Conservation (phyloP, 2,329 filamentous ascomycete species). For the Blastomyces emzantsi region DNA sequence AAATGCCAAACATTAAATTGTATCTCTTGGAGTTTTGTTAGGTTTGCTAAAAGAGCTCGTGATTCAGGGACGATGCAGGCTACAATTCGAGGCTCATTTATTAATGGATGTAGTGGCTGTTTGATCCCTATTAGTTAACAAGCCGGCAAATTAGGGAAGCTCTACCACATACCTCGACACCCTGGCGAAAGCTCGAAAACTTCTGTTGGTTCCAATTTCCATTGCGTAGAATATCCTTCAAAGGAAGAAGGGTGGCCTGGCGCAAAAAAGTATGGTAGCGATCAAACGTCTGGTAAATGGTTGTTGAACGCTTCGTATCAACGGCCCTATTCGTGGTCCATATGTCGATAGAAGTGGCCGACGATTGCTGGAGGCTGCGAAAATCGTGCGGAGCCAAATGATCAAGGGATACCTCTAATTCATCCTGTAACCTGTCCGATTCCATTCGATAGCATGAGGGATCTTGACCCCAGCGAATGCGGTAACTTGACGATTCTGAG, state of each 20-base stretch:
- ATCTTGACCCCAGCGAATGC: conserved; percentile 30
- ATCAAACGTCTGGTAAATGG: conserved; percentile 20
- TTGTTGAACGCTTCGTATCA: neutral
- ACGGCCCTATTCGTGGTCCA: conserved; percentile 8
- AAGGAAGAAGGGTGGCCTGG: neutral
- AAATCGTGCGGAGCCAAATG: conserved; percentile 31
- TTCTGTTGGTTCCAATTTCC: conserved; percentile 2
- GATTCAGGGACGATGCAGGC: conserved; percentile 22
- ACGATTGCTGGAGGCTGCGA: conserved; percentile 25
- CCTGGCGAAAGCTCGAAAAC: conserved; percentile 5
- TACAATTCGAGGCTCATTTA: conserved; percentile 31
- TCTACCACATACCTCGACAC: conserved; percentile 14
- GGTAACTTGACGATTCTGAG: conserved; percentile 33
- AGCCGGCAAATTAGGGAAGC: neutral
- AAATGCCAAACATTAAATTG: conserved; percentile 30
- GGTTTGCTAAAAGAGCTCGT: conserved; percentile 19
- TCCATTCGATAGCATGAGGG: conserved; percentile 14
- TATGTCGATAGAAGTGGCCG: conserved; percentile 18
- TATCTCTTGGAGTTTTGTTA: conserved; percentile 32
- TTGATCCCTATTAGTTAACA: conserved; percentile 16
- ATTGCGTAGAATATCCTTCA: neutral
- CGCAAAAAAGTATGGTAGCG: conserved; percentile 24
- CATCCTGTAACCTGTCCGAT: conserved; percentile 15
- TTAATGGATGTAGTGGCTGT: conserved; percentile 33
- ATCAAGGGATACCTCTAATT: conserved; percentile 28